Conservation (phyloP, 106 monocot genomes). For the Phalaenopsis equestris region DNA sequence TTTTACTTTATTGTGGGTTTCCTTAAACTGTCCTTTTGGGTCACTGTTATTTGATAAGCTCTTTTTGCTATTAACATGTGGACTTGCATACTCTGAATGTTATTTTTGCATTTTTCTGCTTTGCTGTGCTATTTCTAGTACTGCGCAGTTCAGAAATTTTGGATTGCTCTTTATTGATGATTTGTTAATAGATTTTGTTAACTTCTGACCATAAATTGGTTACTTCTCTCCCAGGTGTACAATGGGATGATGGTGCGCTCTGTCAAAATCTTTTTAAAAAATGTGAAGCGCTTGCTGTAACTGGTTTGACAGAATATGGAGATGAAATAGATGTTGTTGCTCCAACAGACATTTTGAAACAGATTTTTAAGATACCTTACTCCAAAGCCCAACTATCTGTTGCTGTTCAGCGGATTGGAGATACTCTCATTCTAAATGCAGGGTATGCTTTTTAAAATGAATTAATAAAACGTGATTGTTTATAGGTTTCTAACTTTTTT, state of each 20-base stretch:
- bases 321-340: slow-evolving; percentile 97
- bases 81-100: background rate
- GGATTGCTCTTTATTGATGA: background rate
- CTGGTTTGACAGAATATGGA: slow-evolving; percentile 78
- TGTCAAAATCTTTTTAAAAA: slow-evolving; percentile 64
- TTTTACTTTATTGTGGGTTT: background rate
- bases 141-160: background rate
- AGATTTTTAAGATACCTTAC: slow-evolving; percentile 98
- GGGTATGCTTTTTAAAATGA: slow-evolving; percentile 40
- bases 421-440: slow-evolving; percentile 89
- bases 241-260: slow-evolving; percentile 39
- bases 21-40: background rate
- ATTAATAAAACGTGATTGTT: background rate
- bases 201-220: background rate
- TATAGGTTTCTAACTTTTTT: background rate
- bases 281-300: slow-evolving; percentile 92
- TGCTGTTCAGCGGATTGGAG: slow-evolving; percentile 88
- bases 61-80: background rate
- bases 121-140: background rate
- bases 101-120: background rate
- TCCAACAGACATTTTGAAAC: slow-evolving; percentile 87
- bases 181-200: background rate
- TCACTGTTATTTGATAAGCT: background rate
- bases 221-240: slow-evolving; percentile 26
- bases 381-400: slow-evolving; percentile 86